These are phyloP conservation scores for Podila epigama DNA, from an alignment of 192 early-diverging fungal genomes.

Conservation along the genomic window DNA sequence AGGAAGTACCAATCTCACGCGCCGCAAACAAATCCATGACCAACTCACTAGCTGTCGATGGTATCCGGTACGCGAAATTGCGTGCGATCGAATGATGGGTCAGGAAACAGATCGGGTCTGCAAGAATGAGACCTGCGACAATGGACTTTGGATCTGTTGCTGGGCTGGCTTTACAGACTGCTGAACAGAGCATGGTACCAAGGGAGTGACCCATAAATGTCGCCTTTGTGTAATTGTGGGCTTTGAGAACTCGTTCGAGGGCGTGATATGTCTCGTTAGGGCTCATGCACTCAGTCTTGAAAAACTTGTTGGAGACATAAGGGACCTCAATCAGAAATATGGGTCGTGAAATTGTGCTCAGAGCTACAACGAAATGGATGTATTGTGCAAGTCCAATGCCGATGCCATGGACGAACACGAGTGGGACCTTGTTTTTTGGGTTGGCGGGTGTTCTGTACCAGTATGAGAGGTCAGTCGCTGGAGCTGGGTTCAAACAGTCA, in stretches of 20 bases:
- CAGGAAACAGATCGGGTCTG: conserved; percentile 74
- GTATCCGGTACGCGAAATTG: conserved; percentile 61
- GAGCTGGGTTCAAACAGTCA: too few relatives aligned
- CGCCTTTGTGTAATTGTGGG: conserved; percentile 57
- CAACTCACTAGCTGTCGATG: conserved; percentile 51
- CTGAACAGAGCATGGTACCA: conserved; percentile 63
- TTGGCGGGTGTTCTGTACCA: conserved; percentile 50
- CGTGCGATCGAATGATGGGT: conserved; percentile 67
- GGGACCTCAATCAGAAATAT: conserved; percentile 62
- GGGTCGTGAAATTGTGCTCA: conserved; percentile 50
- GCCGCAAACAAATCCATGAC: conserved; percentile 65
- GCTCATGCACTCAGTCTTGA: conserved; percentile 54
- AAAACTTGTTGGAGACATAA: conserved; percentile 68
- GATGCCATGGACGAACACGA: conserved; percentile 74
- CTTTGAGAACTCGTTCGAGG: conserved; percentile 60
- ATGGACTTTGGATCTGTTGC: conserved; percentile 31
- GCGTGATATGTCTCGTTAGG: conserved; percentile 60
- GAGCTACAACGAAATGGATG: conserved; percentile 50
- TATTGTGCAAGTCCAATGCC: conserved; percentile 66
- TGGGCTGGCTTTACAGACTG: conserved; percentile 58
- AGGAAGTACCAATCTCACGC: conserved; percentile 67
- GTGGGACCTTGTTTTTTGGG: conserved; percentile 44
- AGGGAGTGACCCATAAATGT: conserved; percentile 70
- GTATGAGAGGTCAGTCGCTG: conserved; percentile 36
- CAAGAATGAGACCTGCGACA: conserved; percentile 60